Evolutionary conservation across 768 basidiomycete genomes (phyloP).

Genomic region (Phallus indusiatus): DNA sequence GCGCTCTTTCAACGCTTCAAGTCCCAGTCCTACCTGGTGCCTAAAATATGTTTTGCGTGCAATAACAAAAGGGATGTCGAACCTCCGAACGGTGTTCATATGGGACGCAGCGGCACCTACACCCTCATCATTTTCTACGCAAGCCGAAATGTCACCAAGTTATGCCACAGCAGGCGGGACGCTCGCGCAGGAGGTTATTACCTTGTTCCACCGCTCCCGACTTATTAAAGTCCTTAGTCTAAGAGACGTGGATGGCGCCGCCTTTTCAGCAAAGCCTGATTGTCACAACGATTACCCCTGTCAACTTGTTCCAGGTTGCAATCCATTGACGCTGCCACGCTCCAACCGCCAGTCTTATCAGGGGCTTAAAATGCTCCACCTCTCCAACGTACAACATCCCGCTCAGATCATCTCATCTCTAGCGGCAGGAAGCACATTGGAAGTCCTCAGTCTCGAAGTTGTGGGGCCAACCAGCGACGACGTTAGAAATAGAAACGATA

Average conservation of each 20-base stretch:
- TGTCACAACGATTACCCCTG: not conserved
- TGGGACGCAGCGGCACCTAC: not conserved
- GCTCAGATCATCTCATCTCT: not conserved
- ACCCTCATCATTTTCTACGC: too few species aligned
- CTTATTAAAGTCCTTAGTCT: constrained; percentile 2
- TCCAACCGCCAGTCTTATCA: not conserved
- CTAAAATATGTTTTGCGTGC: not conserved
- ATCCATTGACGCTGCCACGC: not conserved
- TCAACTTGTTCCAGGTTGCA: not conserved
- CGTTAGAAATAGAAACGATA: not conserved
- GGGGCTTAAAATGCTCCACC: constrained; percentile 7
- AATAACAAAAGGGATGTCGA: constrained; percentile 3
- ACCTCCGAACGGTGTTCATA: constrained; percentile 3
- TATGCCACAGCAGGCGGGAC: not conserved
- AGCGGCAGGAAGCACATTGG: not conserved
- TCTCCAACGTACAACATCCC: not conserved
- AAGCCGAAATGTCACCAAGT: too few species aligned
- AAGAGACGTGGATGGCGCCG: constrained; percentile 7
- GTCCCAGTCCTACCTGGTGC: too few species aligned
- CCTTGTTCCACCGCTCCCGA: not conserved
- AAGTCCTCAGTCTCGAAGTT: constrained; percentile 5
- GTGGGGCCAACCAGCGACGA: not conserved
- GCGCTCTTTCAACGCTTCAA: not conserved
- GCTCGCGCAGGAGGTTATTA: not conserved
- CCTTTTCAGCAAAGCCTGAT: not conserved